Evolutionary conservation across 1,284 basidiomycete genomes (phyloP), one percentile per base, ranked within the genome.

Genomic region (Porodaedalea pini): DNA sequence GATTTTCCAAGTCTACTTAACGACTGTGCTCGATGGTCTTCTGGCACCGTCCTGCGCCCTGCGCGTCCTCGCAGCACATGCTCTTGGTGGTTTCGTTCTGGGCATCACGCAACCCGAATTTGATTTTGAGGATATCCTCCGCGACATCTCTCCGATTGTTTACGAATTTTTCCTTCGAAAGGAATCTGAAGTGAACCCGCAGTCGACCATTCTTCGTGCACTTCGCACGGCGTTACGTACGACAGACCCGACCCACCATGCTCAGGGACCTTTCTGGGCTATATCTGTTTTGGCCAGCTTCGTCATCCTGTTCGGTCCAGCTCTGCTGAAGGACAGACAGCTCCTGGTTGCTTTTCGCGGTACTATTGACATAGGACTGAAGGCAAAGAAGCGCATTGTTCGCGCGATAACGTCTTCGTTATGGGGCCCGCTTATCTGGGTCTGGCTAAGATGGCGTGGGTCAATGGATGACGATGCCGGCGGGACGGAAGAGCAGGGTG

Each of bases 241-340:
- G 0, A 67, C 71, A 1, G 81, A 85, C 6, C 81, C 82, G 5
- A 67, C 70, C 11, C 78, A 85, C 59, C 77, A 78, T 13, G 85
- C 85, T 1, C 83, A 87, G 64, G 86, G 87, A 0, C 88, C 88
- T 10, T 82, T 86, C 1, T 90, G 88, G 88, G 84, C 78, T 3
- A 72, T 86, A 45, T 79, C 78, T 59, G 83, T 88, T 23, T 70
- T 89, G 0, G 80, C 83, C 0, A 77, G 77, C 61, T 71, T 89
- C 50, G 73, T 86, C 43, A 79, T 85, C 31, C 72, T 90, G 15
- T 75, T 87, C 2, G 81, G 85, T 1, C 76, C 83, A 2, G 71
- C 71, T 0, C 69, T 86, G 10, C 80, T 74, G 62, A 72, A 73
- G 17, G 74, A 82, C 45, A 56, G 64, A 10, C 73, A 74, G 37